Conservation (phyloP, 192 early-diverging fungal species). For the Backusella tuberculispora region DNA sequence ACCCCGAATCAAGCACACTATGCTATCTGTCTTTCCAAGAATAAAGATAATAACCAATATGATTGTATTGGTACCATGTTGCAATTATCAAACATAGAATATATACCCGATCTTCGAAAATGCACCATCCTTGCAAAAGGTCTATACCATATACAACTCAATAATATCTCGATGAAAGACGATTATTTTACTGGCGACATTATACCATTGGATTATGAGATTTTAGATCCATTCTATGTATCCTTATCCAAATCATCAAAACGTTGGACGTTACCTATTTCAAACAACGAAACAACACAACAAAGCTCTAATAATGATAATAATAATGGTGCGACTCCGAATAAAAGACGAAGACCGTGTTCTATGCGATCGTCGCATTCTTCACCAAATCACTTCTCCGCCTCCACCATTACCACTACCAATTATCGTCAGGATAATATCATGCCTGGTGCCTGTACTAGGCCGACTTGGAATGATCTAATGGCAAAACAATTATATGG, state of each 20-base stretch:
- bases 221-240: background rate
- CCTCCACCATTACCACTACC: background rate
- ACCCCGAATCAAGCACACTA: constrained; percentile 42
- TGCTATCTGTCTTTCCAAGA: constrained; percentile 46
- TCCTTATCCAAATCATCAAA: background rate
- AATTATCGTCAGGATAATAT: background rate
- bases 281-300: background rate
- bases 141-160: constrained; percentile 44
- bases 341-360: constrained; percentile 1
- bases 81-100: constrained; percentile 44
- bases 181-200: constrained; percentile 49
- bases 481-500: background rate
- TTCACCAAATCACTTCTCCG: background rate
- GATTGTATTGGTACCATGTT: constrained; percentile 54
- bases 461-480: background rate
- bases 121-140: constrained; percentile 50
- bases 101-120: constrained; percentile 46
- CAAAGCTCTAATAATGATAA: too few species aligned
- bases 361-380: background rate
- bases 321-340: too few species aligned
- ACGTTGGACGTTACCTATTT: background rate
- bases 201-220: constrained; percentile 47
- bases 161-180: constrained; percentile 38
- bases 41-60: constrained; percentile 29
- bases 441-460: background rate